These are phyloP conservation scores for Melampsora americana DNA, from an alignment of 1,284 basidiomycete species.

Conservation along the genomic window DNA sequence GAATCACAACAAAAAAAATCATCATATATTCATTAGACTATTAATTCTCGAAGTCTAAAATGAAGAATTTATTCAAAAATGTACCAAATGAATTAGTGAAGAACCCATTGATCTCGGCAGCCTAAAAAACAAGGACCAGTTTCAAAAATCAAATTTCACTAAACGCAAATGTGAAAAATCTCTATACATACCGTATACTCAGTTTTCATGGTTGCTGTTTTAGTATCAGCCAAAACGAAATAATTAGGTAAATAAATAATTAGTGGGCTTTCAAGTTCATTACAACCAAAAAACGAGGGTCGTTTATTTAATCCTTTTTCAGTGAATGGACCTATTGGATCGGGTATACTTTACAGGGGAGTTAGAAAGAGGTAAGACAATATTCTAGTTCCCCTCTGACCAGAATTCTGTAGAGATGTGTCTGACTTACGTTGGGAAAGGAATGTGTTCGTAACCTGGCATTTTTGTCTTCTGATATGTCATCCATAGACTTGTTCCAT, in stretches of 20 bases:
- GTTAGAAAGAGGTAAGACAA: too few relatives aligned
- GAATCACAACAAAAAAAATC: background rate
- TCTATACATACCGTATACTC: constrained; percentile 17
- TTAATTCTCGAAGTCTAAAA: background rate
- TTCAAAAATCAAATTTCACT: background rate
- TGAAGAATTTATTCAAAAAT: background rate
- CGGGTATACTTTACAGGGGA: constrained; percentile 20
- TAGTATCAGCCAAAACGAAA: constrained; percentile 22
- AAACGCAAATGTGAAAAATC: background rate
- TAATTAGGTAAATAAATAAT: constrained; percentile 41
- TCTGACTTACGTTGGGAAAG: constrained; percentile 27
- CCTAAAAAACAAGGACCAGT: background rate
- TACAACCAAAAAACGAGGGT: constrained; percentile 34
- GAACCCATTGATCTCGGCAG: constrained; percentile 33
- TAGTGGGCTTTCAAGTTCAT: background rate
- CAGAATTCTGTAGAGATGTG: too few relatives aligned
- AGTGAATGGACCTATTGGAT: constrained; percentile 3
- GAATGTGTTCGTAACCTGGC: constrained; percentile 15
- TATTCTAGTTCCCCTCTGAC: too few relatives aligned
- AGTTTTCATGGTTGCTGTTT: constrained; percentile 26
- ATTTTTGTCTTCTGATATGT: constrained; percentile 23
- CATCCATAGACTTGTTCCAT: constrained; percentile 27
- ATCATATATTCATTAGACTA: background rate
- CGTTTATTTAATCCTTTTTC: constrained; percentile 18
- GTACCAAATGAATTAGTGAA: constrained; percentile 42